Conservation (phyloP, 768 basidiomycete species). For the Tulasnella sp. region DNA sequence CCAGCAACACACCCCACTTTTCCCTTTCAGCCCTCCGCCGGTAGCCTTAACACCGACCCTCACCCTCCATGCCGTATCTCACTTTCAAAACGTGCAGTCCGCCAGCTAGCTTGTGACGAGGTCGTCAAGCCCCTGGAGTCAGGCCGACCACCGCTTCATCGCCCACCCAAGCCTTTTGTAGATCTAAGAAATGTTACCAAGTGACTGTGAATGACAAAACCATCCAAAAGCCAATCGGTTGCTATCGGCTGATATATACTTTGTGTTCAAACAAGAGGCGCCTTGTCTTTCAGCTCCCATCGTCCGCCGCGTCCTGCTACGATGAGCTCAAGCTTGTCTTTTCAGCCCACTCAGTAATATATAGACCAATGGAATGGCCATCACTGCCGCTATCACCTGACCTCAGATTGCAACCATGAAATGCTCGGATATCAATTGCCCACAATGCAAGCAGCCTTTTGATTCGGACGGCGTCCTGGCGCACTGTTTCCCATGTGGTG, state of each 20-base stretch:
- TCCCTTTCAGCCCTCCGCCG: conserved; percentile 1
- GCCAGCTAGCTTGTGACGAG: not conserved
- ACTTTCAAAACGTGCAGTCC: not conserved
- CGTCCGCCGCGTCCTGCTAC: not conserved
- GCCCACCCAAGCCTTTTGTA: not conserved
- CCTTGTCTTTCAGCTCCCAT: not conserved
- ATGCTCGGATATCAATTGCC: not conserved
- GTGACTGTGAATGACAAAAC: not conserved
- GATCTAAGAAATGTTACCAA: not conserved
- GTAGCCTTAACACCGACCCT: not conserved
- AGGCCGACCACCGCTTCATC: not conserved
- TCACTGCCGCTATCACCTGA: not conserved
- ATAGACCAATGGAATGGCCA: not conserved
- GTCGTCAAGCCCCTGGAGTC: not conserved
- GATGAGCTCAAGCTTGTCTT: not conserved
- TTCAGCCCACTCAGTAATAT: not conserved
- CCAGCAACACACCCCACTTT: not conserved
- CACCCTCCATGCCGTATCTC: not conserved
- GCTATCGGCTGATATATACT: too few relatives aligned
- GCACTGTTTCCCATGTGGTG: not conserved
- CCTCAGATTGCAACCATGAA: not conserved
- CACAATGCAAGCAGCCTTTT: not conserved
- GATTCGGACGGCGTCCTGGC: not conserved
- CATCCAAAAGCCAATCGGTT: not conserved
- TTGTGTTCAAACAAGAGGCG: not conserved